Evolutionary conservation across 805 yeast genomes (phyloP), one percentile per base, ranked within the genome.

Genomic region (Nakazawaea sp.): DNA sequence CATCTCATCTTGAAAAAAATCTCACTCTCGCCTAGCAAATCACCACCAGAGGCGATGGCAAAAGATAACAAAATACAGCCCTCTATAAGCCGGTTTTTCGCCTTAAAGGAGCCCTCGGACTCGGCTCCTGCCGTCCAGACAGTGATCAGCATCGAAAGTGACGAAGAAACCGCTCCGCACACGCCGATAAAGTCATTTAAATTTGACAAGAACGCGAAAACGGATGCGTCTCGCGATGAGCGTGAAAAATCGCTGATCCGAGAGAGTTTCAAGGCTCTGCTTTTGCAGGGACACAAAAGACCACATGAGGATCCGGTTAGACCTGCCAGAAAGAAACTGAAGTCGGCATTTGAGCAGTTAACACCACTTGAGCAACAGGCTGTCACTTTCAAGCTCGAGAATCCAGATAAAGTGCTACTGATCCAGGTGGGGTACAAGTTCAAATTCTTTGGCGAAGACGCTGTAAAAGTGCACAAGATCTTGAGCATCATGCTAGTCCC

Each of bases 351-450:
- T 21, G 42, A 38, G 20, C 38, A 28, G 40, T 57, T 80, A 32
- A 83, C 95, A 0, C 96, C 97, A 0, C 57, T 89, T 26, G 97
- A 88, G 46, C 72, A 70, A 43, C 97, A 89, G 56, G 77, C 78
- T 42, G 61, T 78, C 20, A 80, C 77, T 3, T 59, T 92, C 35
- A 88, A 88, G 50, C 46, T 56, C 5, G 49, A 57, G 2, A 61
- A 90, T 51, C 51, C 51, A 35, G 95, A 86, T 46, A 84, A 84
- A 36, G 47, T 92, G 2, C 61, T 92, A 7, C 78, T 92, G 0
- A 68, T 90, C 18, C 92, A 92, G 53, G 94, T 85, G 3, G 98
- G 98, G 0, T 92, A 90, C 61, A 88, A 87, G 56, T 92, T 78
- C 60, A 85, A 84, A 50, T 79, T 89, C 43, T 86, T 75, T 53